These are phyloP conservation scores for Moringa oleifera DNA, from an alignment of 345 rosid species.

Conservation along the genomic window DNA sequence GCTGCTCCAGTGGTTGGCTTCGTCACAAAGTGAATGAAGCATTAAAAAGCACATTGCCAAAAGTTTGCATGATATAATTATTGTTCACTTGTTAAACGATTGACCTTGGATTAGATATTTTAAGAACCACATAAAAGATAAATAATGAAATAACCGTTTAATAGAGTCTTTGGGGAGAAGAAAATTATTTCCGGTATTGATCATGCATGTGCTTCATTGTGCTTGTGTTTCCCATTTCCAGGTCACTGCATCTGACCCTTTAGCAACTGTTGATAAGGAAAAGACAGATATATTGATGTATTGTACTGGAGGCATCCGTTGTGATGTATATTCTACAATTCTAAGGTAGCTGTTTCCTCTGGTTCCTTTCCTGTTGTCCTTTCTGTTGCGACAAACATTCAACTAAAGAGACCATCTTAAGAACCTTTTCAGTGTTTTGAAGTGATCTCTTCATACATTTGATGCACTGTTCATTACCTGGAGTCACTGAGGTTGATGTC, in stretches of 20 bases:
- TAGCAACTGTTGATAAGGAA: constrained; percentile 63
- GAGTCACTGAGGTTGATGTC: no score
- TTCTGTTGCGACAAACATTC: neutral
- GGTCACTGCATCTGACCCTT: constrained; percentile 63
- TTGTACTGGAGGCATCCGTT: constrained; percentile 96
- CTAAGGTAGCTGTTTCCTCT: constrained; percentile 51
- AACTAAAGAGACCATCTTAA: neutral
- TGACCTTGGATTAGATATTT: neutral
- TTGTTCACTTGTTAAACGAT: neutral
- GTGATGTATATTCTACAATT: constrained; percentile 87
- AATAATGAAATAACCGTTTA: neutral
- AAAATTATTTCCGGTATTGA: neutral
- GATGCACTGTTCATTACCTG: no score
- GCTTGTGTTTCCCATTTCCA: constrained; percentile 20
- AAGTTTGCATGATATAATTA: no score
- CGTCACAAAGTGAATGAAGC: no score
- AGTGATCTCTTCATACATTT: no score
- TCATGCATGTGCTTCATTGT: constrained; percentile 2
- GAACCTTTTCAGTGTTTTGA: no score
- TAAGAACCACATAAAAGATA: neutral
- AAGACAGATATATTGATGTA: constrained; percentile 78
- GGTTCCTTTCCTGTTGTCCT: neutral
- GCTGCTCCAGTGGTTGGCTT: neutral
- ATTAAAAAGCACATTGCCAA: no score
- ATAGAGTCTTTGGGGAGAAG: neutral